Base-by-base conservation (phyloP, 331 rosid genomes). In the Rosa hybrid region DNA sequence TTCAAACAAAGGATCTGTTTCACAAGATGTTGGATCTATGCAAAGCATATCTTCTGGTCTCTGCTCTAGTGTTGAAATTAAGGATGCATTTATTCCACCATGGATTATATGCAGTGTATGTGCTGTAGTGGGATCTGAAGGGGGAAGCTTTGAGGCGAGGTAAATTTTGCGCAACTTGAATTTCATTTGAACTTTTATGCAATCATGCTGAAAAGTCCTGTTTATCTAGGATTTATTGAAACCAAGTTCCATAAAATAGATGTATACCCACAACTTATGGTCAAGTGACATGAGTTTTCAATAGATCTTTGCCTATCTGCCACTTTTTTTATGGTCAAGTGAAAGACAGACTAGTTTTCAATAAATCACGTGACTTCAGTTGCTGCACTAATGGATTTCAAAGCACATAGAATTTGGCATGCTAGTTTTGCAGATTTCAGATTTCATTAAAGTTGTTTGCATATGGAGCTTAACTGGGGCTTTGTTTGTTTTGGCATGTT, bases 71-170 rank as follows among this genome's bases (percentile, higher is more conserved):
- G 85, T 94, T 68, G 98, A 94, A 86, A 85, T 94, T 59, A 92
- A 88, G 81, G 97, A 89, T 85, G 50, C 92, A 71, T 75, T 88
- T 84, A 83, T 94, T 84, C 97, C 98, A 41, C 97, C 97, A 20
- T 94, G 98, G 98, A 81, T 90, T 83, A 83, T 92, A 71, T 68
- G 85, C 78, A 82, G 90, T 63, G 23, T 89, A 56, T 89, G 94
- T 75, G 84, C 90, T 53, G 51, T 86, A 51, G 68, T 94, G 89
- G 72, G 91, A 8, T 91, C 95, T 7, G 89, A 88, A 84, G 95
- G 89, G 80, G 88, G 69, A 86, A 91, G 87, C 90, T 94, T 92
- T 12, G 97, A 90, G 76, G 94, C 98, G 54, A 92, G 97, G 98
- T 76, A 38, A 63, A 17, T 21, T 25, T 48, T 77, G 41, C 38